Conservation (phyloP, 805 yeast species). For the Starmerella gropengiesseri region DNA sequence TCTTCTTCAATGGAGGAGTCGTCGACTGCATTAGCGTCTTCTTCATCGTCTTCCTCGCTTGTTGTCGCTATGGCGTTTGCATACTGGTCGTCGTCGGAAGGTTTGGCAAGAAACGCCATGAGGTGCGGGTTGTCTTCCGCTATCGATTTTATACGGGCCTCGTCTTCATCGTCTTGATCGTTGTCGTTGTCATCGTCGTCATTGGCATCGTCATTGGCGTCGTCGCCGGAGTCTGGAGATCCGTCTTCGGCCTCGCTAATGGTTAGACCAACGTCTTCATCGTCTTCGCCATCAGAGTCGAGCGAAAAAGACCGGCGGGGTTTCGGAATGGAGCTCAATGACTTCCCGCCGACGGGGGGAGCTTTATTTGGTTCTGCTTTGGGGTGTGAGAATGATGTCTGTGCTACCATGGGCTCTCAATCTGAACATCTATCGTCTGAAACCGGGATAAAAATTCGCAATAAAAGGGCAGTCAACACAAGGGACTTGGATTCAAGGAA, state of each 20-base stretch:
- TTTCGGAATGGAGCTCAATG: neutral
- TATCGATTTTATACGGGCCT: conserved; percentile 3
- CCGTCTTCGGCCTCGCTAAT: conserved; percentile 34
- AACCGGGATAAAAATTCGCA: conserved; percentile 1
- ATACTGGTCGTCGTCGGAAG: conserved; percentile 9
- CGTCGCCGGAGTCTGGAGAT: conserved; percentile 32
- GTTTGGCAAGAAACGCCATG: conserved; percentile 9
- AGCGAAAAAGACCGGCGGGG: neutral
- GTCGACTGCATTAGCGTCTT: conserved; percentile 25
- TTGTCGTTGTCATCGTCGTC: conserved; percentile 42
- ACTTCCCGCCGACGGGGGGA: conserved; percentile 1
- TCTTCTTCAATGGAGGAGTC: conserved; percentile 30
- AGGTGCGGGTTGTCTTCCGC: conserved; percentile 13
- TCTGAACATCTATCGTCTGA: conserved; percentile 2
- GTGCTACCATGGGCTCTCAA: conserved; percentile 5
- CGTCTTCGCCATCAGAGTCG: conserved; percentile 20
- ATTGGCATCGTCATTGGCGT: conserved; percentile 40
- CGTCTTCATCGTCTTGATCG: conserved; percentile 9
- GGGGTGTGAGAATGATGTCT: neutral
- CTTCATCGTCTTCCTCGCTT: conserved; percentile 33
- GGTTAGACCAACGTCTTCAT: conserved; percentile 36
- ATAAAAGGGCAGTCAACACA: neutral
- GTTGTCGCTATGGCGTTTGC: conserved; percentile 17
- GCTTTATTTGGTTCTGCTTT: neutral
- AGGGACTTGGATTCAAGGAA: neutral